Percentiles rank a stretch among this genome's conserved stretches.
These are phyloP conservation scores for Puccinia coronata DNA, from an alignment of 1,284 basidiomycete species.

Conservation along the genomic window DNA sequence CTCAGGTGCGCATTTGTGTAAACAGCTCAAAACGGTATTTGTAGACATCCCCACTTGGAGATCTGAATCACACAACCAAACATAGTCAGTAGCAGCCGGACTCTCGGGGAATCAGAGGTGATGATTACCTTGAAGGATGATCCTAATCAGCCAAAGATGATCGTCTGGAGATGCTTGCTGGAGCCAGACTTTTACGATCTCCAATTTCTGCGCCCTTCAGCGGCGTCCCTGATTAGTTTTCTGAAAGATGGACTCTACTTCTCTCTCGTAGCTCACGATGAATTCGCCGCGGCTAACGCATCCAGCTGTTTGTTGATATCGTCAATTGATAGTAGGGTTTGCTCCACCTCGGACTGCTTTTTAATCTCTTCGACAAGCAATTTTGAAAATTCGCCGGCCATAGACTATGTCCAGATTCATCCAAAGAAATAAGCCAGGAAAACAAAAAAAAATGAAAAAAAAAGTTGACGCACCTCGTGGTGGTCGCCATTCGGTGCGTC, in stretches of 20 bases:
- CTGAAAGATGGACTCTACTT: not conserved
- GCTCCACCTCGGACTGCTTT: conserved; percentile 77
- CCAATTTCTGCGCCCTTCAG: conserved; percentile 71
- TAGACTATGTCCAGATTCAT: not conserved
- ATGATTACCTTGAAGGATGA: conserved; percentile 79
- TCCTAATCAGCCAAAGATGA: conserved; percentile 86
- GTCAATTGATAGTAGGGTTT: conserved; percentile 73
- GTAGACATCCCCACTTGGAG: conserved; percentile 65
- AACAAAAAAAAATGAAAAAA: not conserved
- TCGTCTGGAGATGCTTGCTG: conserved; percentile 76
- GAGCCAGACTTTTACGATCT: conserved; percentile 73
- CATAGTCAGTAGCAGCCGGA: not conserved
- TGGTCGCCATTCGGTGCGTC: conserved; percentile 68
- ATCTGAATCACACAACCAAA: conserved; percentile 55
- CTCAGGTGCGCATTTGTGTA: conserved; percentile 86
- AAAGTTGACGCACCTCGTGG: not conserved
- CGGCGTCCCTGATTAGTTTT: not conserved
- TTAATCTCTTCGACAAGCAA: conserved; percentile 80
- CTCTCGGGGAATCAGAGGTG: not conserved
- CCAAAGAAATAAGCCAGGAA: not conserved
- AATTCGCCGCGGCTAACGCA: conserved; percentile 67
- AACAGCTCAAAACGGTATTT: conserved; percentile 78
- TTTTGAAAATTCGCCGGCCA: conserved; percentile 76
- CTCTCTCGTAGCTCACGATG: conserved; percentile 66
- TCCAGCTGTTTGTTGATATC: conserved; percentile 78